Conservation (phyloP, 257 asterid species). For the Solanum clarkiae region DNA sequence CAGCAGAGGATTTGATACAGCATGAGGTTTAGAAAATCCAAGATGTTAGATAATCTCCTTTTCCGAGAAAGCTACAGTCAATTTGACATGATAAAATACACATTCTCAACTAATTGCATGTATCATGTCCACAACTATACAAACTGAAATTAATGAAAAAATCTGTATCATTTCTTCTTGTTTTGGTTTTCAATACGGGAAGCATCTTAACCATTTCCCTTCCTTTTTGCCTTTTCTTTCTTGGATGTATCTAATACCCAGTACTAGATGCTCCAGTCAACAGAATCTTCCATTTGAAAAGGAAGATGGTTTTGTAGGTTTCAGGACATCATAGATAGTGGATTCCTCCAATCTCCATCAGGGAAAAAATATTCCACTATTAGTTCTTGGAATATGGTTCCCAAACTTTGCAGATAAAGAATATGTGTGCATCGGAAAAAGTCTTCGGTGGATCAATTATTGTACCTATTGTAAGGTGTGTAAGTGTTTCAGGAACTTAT, state of each 20-base stretch:
- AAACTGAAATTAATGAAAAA: conserved; percentile 4
- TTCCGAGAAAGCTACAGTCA: background rate
- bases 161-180: conserved; percentile 14
- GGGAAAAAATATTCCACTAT: conserved; percentile 31
- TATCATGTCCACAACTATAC: background rate
- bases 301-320: conserved; percentile 21
- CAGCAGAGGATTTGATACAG: background rate
- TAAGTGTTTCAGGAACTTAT: conserved; percentile 27
- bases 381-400: conserved; percentile 74
- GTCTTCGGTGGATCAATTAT: conserved; percentile 53
- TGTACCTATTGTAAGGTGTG: conserved; percentile 59
- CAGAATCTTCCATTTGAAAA: conserved; percentile 42
- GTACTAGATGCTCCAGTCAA: conserved; percentile 49
- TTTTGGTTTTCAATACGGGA: conserved; percentile 17
- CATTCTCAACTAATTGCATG: conserved; percentile 2
- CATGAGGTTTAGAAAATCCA: background rate
- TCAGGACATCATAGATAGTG: conserved; percentile 54
- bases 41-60: background rate
- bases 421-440: conserved; percentile 30
- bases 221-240: background rate
- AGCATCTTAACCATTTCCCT: conserved; percentile 24
- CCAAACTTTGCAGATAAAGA: conserved; percentile 35
- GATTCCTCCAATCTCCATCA: conserved; percentile 52
- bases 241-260: conserved; percentile 27
- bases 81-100: background rate